Base-by-base conservation (phyloP, 129 eudicot species). In the Flaveria linearis region DNA sequence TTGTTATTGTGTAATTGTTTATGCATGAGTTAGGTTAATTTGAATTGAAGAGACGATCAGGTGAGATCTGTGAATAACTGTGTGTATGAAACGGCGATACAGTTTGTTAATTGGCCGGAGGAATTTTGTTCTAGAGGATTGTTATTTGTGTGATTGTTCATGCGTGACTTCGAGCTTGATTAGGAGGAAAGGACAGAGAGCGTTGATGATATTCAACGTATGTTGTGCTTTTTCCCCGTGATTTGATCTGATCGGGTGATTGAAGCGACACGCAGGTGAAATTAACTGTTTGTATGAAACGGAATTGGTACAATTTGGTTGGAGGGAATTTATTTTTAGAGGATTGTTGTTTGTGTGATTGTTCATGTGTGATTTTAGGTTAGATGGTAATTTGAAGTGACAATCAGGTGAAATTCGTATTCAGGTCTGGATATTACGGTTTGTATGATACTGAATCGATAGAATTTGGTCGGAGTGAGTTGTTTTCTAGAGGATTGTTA, bases 181-280 rank as follows among this genome's bases (percentile, higher is more conserved):
- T 68, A 74, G 77, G 81, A 73, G 72, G 66, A 75, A 80, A 69
- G 65, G 72, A 86, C 67, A 69, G 69, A 30, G 66, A 67, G 82
- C 86, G 71, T 81, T 20, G n/a, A 23, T 18, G 43, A 5, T 15
- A 30, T 23, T 18, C 36, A 28, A 28, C 30, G n/a, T 69, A 41
- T 63, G 43, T 49, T 45, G 26, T 58, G 16, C 43, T n/a, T 76
- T 91, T 89, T 75, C 91, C 88, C 88, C 88, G 30, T 28, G 30
- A 28, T 30, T 30, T 30, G 36, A 28, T 30, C 4, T 30, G 36
- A 30, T 30, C 36, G 36, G 36, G 36, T 30, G 36, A 30, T 30
- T 30, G 41, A 36, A 36, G 41, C 41, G 41, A 5, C 7, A 36
- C 5, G 4, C 7, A 36, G 41, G 41, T 36, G 41, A 36, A 4